Base-by-base conservation (phyloP, 2,329 filamentous ascomycete species). In the Ophiocordyceps unilateralis region DNA sequence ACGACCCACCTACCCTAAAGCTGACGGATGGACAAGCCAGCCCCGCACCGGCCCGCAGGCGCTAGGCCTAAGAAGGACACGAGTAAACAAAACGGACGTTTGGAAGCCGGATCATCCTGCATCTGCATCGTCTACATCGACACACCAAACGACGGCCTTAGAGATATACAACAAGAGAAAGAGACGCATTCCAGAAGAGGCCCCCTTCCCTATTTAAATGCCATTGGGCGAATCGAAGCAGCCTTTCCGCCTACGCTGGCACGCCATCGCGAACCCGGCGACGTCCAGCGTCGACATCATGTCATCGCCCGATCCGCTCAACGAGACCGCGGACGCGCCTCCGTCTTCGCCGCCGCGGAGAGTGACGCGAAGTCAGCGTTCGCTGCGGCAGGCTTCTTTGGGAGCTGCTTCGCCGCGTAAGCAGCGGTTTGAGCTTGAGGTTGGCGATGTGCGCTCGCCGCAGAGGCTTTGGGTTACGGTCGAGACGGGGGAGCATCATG, bases 371-470 rank as follows among this genome's bases (percentile, higher is more conserved):
- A 70, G 64, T 50, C 62, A 65, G 39, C 57, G 59, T 17, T 59
- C 64, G 12, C 55, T 56, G 46, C 55, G 59, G 23, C 61, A 66
- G 47, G 46, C 59, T 20, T 58, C 65, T 26, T 52, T 64, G 15
- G 15, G 4, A 14, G 32, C 48, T 32, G 46, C 47, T 15, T 74
- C 72, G 37, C 72, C 73, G 34, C 61, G 70, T 41, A 76, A 73
- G 58, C 71, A 68, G 51, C 73, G 62, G 39, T 75, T 75, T 47
- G 67, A 74, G 54, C 65, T 76, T 28, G 69, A 75, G 48, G 69
- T 72, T 22, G 71, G 72, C 40, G 60, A 69, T 49, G 61, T 62
- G 32, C 55, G 54, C 39, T 64, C 69, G 40, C 70, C 72, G 3
- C 69, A 74, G 53, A 66, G 63, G 45, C 60, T 76, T 38, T 60